Percentiles rank a stretch among this genome's conserved stretches.
Conservation (phyloP, 2,329 filamentous ascomycete species). For the Botrytis aclada region DNA sequence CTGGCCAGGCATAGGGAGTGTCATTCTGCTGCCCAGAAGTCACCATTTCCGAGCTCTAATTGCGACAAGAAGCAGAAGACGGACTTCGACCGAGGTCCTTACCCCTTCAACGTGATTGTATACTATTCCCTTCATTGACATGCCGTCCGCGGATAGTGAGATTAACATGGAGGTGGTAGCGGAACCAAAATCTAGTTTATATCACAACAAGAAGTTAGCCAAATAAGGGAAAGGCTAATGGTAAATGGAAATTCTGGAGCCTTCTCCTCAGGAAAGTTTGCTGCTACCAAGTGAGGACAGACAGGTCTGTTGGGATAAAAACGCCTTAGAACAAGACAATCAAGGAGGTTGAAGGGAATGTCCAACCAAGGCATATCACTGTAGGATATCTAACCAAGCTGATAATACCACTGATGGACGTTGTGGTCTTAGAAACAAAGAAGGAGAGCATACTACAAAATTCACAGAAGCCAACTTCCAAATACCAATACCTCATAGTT, state of each 20-base stretch:
- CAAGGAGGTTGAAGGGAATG: neutral
- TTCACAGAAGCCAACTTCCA: neutral
- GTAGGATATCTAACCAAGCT: neutral
- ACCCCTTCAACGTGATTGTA: neutral
- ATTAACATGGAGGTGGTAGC: neutral
- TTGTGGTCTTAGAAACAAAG: too few relatives aligned
- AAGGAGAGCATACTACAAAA: neutral
- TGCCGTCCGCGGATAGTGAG: neutral
- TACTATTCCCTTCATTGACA: too few relatives aligned
- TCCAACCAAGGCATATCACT: neutral
- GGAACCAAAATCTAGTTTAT: neutral
- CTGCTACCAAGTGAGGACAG: neutral
- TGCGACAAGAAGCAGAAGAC: neutral
- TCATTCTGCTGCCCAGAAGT: neutral
- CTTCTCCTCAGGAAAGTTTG: neutral
- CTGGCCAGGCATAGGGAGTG: neutral
- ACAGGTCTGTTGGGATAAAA: neutral
- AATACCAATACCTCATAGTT: neutral
- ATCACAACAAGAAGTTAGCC: too few relatives aligned
- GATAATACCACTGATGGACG: neutral
- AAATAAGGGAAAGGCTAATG: neutral
- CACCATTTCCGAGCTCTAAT: neutral
- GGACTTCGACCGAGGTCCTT: neutral
- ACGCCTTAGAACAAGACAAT: neutral
- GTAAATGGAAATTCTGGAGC: neutral